Evolutionary conservation across 2,329 filamentous ascomycete species (phyloP), one percentile per base, ranked within the genome.

Genomic region (Didymella pinodella): DNA sequence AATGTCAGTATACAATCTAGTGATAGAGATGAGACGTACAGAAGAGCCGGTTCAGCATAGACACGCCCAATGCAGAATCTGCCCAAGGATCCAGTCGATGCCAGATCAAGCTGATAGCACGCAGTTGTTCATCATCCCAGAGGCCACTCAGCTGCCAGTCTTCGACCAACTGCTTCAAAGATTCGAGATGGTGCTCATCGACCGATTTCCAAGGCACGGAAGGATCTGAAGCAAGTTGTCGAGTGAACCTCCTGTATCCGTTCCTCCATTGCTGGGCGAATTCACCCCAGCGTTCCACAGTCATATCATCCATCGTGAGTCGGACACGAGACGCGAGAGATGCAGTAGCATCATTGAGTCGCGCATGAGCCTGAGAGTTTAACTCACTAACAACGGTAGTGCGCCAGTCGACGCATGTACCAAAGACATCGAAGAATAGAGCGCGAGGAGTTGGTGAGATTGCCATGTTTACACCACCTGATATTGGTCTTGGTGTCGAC

Each of bases 401-500:
- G 56, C 90, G 88, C 90, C 91, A 94, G 80, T 94, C 84, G 45
- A 95, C 91, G 63, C 89, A 86, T 1, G 92, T 95, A 43, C 90
- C 90, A 75, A 93, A 93, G 67, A 92, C 85, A 77, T 93, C 90
- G 70, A 92, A 92, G 53, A 88, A 82, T 32, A 93, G 80, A 7
- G 85, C 89, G 65, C 86, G 86, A 63, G 78, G 78, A 8, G 66
- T 55, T 10, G 64, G 66, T 12, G 60, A 48, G 4, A 73, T 48
- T 49, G 69, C 60, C 73, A 75, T 75, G 2, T 52, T 68, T 31
- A 64, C 28, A 16, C 45, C 32, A 11, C 47, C 40, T 11, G 57
- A 54, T 11, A 66, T 64, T 3, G 48, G 11, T 29, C 48, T 59
- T 14, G 56, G 34, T 12, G 52, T 45, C 43, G 56, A 22, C 54